A percentile compares a stretch with the other conserved stretches of the same genome.
Conservation (phyloP, 257 asterid genomes). For the Salvia rosmarinus region DNA sequence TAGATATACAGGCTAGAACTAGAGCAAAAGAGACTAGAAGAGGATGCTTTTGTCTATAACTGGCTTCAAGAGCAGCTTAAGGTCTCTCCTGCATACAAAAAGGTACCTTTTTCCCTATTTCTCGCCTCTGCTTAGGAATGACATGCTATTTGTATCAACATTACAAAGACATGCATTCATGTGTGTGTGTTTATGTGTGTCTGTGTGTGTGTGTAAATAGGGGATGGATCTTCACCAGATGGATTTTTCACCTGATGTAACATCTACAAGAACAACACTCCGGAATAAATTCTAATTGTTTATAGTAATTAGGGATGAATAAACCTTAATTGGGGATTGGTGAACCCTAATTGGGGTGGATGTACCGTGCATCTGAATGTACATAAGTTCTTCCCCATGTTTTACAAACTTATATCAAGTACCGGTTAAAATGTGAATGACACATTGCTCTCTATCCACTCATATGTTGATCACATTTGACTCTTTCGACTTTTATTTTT, state of each 20-base stretch:
- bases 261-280: too few relatives aligned
- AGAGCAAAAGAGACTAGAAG: constrained; percentile 85
- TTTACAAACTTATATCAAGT: too few relatives aligned
- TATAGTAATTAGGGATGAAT: too few relatives aligned
- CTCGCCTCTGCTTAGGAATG: not conserved
- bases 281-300: too few relatives aligned
- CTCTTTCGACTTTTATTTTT: not conserved
- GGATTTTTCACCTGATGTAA: too few relatives aligned
- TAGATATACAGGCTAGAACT: constrained; percentile 74
- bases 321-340: too few relatives aligned
- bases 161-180: not conserved
- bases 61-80: constrained; percentile 88
- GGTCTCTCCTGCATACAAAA: constrained; percentile 77
- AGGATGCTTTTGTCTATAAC: constrained; percentile 79
- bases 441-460: too few relatives aligned
- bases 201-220: not conserved
- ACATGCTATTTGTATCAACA: too few relatives aligned
- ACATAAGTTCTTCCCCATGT: too few relatives aligned
- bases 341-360: too few relatives aligned
- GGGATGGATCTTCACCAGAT: not conserved
- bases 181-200: not conserved
- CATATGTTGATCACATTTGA: not conserved
- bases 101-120: constrained; percentile 45
- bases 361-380: too few relatives aligned
- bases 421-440: too few relatives aligned